These are phyloP conservation scores for Diaporthe longicolla DNA, from an alignment of 2,329 filamentous ascomycete genomes.

Conservation along the genomic window DNA sequence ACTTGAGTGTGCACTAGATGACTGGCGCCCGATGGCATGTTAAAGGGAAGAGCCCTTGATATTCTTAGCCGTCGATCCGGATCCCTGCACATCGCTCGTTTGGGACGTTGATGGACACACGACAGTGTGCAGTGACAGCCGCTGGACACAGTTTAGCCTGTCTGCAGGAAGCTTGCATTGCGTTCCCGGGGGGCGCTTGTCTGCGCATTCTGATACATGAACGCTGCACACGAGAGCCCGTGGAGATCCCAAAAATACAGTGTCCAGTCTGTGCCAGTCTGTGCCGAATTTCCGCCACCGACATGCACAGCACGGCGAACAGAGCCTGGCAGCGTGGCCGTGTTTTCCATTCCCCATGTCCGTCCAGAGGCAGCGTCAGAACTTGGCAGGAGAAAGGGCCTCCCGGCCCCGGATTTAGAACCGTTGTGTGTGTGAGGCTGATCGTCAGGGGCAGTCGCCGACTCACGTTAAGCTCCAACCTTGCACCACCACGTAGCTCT, in stretches of 20 bases:
- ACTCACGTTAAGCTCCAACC: constrained; percentile 29
- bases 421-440: constrained; percentile 20
- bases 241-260: constrained; percentile 17
- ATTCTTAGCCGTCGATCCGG: constrained; percentile 22
- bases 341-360: constrained; percentile 7
- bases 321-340: constrained; percentile 2
- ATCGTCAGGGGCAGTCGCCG: constrained; percentile 23
- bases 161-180: constrained; percentile 20
- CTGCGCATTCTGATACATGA: constrained; percentile 12
- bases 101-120: constrained; percentile 7
- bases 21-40: constrained; percentile 11
- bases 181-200: constrained; percentile 6
- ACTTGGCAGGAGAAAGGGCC: constrained; percentile 15
- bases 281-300: constrained; percentile 23
- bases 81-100: constrained; percentile 7
- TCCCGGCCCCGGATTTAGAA: constrained; percentile 22
- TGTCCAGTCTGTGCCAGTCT: constrained; percentile 12
- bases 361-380: background rate
- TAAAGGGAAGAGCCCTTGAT: constrained; percentile 2
- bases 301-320: background rate
- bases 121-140: constrained; percentile 9
- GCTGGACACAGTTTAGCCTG: background rate
- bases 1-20: background rate
- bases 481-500: constrained; percentile 21
- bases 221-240: constrained; percentile 3